Evolutionary conservation across 1,284 basidiomycete species (phyloP).

Genomic region (Malassezia nana): DNA sequence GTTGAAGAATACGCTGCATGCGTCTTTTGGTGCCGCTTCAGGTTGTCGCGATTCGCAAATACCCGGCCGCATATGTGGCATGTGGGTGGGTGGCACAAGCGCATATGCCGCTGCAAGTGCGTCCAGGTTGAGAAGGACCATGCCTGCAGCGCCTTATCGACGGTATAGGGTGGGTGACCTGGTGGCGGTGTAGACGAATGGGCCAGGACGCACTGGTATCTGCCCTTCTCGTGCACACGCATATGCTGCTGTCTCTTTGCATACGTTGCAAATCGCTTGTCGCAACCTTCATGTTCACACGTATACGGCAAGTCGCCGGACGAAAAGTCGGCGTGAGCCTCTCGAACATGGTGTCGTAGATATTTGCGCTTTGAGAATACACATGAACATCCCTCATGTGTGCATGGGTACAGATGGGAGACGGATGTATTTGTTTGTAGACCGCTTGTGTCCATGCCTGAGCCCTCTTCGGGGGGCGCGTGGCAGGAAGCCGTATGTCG

Average conservation of each 20-base stretch:
- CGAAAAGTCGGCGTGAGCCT: slow-evolving; percentile 7
- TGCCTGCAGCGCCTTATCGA: not conserved
- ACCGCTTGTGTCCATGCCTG: not conserved
- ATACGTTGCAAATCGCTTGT: slow-evolving; percentile 7
- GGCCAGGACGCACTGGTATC: slow-evolving; percentile 10
- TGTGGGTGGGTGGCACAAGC: slow-evolving; percentile 13
- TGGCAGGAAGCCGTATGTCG: slow-evolving; percentile 15
- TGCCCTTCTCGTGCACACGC: slow-evolving; percentile 7
- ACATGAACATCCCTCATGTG: not conserved
- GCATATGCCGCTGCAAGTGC: slow-evolving; percentile 13
- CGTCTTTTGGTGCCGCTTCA: slow-evolving; percentile 3
- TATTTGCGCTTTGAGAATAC: slow-evolving; percentile 16
- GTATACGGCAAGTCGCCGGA: not conserved
- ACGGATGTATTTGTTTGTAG: not conserved
- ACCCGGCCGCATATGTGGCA: not conserved
- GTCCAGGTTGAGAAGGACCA: slow-evolving; percentile 16
- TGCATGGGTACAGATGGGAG: slow-evolving; percentile 6
- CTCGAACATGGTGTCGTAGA: slow-evolving; percentile 11
- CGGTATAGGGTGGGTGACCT: slow-evolving; percentile 1
- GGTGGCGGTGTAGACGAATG: not conserved
- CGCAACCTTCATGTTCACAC: slow-evolving; percentile 5
- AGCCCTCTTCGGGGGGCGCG: not conserved
- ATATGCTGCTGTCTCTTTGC: slow-evolving; percentile 10
- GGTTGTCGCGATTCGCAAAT: slow-evolving; percentile 15
- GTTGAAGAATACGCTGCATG: not conserved